phyloP scores from a whole-genome alignment of 1,284 basidiomycete species.

The Ganoderma leucocontextum region DNA sequence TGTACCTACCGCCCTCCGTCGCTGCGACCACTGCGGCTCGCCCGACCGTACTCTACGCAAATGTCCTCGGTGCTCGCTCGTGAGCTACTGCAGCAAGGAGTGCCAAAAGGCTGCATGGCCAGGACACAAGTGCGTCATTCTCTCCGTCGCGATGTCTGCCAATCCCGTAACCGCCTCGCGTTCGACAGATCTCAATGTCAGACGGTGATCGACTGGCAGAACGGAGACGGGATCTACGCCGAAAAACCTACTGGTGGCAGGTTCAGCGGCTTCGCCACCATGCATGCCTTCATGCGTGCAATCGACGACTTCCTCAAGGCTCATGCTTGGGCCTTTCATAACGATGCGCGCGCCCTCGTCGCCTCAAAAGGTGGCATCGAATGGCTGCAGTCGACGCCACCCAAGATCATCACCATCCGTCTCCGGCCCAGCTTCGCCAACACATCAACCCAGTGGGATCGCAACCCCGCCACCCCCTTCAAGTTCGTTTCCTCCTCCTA shows the following conservation, averaged over 20 bases:
- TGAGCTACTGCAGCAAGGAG: neutral
- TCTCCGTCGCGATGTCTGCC: neutral
- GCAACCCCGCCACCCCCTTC: neutral
- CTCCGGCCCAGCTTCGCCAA: neutral
- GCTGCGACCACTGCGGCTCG: neutral
- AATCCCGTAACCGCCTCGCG: neutral
- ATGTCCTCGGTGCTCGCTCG: neutral
- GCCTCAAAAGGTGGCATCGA: neutral
- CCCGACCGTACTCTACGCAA: neutral
- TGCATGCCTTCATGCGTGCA: neutral
- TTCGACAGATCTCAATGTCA: neutral
- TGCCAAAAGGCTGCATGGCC: conserved; percentile 1
- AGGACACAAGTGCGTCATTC: neutral
- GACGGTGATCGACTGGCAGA: neutral
- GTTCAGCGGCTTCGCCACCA: neutral
- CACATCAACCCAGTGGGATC: neutral
- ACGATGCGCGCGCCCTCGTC: neutral
- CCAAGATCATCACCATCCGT: neutral
- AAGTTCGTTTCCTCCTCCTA: neutral
- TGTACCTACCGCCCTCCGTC: neutral
- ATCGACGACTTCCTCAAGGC: neutral
- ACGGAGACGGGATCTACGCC: neutral
- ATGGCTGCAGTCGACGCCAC: neutral
- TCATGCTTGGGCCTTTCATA: neutral
- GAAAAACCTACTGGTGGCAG: neutral